phyloP scores from a whole-genome alignment of 805 yeast species.

The Wickerhamomyces queroliae region DNA sequence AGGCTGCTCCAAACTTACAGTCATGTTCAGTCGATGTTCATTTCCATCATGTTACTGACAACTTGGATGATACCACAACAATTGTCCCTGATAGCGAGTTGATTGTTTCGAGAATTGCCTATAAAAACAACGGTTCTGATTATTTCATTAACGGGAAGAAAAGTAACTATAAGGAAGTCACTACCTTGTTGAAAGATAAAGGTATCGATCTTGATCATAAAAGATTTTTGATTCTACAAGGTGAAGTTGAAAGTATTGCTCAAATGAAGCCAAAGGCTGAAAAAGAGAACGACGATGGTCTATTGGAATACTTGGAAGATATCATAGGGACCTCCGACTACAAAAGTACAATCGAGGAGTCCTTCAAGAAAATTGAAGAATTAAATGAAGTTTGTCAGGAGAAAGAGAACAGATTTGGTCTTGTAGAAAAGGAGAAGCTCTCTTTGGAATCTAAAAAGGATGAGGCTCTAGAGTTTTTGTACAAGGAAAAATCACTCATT shows the following conservation, averaged over 20 bases:
- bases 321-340: slow-evolving; percentile 91
- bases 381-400: slow-evolving; percentile 76
- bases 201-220: slow-evolving; percentile 96
- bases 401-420: slow-evolving; percentile 71
- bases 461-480: slow-evolving; percentile 61
- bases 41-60: slow-evolving; percentile 72
- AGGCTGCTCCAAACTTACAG: slow-evolving; percentile 53
- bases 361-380: slow-evolving; percentile 56
- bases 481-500: slow-evolving; percentile 55
- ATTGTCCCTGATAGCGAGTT: slow-evolving; percentile 47
- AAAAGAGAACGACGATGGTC: slow-evolving; percentile 85
- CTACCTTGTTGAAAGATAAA: slow-evolving; percentile 61
- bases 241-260: slow-evolving; percentile 97
- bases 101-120: slow-evolving; percentile 77
- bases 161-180: slow-evolving; percentile 75
- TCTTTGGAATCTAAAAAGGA: slow-evolving; percentile 58
- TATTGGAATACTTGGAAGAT: slow-evolving; percentile 91
- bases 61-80: slow-evolving; percentile 36
- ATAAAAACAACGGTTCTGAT: slow-evolving; percentile 66
- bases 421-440: slow-evolving; percentile 72
- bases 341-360: slow-evolving; percentile 67
- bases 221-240: slow-evolving; percentile 89
- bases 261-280: slow-evolving; percentile 99
- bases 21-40: slow-evolving; percentile 90
- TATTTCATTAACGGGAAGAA: slow-evolving; percentile 68